Evolutionary conservation across 305 asterid species (phyloP).

Genomic region (Fraxinus paxiana): DNA sequence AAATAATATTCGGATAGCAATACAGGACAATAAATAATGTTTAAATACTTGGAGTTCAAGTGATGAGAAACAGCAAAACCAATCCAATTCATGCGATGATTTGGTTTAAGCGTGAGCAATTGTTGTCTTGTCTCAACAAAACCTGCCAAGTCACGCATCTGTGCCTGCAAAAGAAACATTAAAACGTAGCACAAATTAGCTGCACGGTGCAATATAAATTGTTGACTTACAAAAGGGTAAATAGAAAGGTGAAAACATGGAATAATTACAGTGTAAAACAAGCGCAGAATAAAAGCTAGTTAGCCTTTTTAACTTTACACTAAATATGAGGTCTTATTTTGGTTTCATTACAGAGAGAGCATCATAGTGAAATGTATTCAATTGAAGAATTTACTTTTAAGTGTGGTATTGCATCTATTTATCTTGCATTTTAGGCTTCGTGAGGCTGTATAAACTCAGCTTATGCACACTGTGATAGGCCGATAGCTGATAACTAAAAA

Average conservation of each 20-base stretch:
- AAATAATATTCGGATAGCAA: background rate
- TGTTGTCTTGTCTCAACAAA: constrained; percentile 97
- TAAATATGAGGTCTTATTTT: background rate
- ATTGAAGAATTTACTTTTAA: background rate
- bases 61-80: constrained; percentile 97
- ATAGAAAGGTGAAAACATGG: background rate
- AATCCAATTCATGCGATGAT: constrained; percentile 99
- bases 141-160: constrained; percentile 95
- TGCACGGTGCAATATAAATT: background rate
- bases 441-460: background rate
- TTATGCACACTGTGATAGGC: background rate
- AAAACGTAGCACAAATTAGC: constrained; percentile 22
- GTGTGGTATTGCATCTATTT: background rate
- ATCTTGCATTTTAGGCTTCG: background rate
- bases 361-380: background rate
- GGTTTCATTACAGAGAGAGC: background rate
- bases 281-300: background rate
- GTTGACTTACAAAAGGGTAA: background rate
- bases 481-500: background rate
- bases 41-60: constrained; percentile 63
- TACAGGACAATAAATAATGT: background rate
- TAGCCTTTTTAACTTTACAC: background rate
- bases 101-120: constrained; percentile 90
- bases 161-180: constrained; percentile 59
- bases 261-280: background rate